Evolutionary conservation across 2,329 filamentous ascomycete genomes (phyloP).

Genomic region (Pyricularia sp.): DNA sequence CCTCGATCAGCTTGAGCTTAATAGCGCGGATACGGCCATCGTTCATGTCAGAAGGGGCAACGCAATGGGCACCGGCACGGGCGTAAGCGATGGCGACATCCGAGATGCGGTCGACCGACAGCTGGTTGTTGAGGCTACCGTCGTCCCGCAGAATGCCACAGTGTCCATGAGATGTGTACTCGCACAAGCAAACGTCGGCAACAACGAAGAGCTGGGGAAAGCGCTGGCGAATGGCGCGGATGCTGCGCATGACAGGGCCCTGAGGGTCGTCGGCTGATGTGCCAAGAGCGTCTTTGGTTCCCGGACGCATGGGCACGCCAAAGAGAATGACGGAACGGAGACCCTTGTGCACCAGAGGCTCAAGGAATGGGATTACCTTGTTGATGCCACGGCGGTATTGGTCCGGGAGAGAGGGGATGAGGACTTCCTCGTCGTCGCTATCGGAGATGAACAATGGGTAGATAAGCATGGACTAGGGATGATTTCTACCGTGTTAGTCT

Average conservation of each 20-base stretch:
- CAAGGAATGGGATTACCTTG: conserved; percentile 70
- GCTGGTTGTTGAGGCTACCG: conserved; percentile 79
- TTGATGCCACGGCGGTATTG: conserved; percentile 83
- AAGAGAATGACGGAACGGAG: conserved; percentile 90
- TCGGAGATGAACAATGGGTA: conserved; percentile 96
- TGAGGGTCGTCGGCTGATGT: conserved; percentile 86
- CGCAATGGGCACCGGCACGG: conserved; percentile 88
- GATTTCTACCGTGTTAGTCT: background rate
- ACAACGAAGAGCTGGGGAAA: conserved; percentile 89
- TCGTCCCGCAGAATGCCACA: conserved; percentile 93
- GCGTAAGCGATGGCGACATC: conserved; percentile 98
- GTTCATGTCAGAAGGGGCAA: conserved; percentile 98
- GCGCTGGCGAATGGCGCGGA: conserved; percentile 67
- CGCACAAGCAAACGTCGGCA: conserved; percentile 90
- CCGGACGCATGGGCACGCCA: conserved; percentile 72
- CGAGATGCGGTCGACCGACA: conserved; percentile 87
- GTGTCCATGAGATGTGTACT: conserved; percentile 96
- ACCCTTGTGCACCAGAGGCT: conserved; percentile 78
- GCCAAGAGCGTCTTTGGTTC: conserved; percentile 80
- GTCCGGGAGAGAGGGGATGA: conserved; percentile 82
- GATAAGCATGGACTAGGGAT: conserved; percentile 80
- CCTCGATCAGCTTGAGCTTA: conserved; percentile 93
- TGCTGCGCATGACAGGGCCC: conserved; percentile 80
- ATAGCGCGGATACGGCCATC: conserved; percentile 94
- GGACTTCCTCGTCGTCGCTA: conserved; percentile 78